Conservation (phyloP, 257 asterid genomes). For the Craterostigma plantagineum region DNA sequence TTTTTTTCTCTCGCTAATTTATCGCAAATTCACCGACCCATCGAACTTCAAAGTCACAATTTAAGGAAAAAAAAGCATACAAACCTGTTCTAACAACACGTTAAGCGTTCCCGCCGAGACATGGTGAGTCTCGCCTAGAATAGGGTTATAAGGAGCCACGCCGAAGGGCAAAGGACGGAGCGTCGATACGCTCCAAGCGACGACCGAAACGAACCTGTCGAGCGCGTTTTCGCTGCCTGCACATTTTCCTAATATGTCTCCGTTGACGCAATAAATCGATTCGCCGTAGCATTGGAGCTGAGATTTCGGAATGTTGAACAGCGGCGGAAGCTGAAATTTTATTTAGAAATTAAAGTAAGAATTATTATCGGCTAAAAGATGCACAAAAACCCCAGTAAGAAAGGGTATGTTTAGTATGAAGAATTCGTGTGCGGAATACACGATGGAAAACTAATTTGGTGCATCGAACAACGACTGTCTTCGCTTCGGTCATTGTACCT, state of each 20-base stretch:
- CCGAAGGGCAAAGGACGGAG: constrained; percentile 60
- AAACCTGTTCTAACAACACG: constrained; percentile 72
- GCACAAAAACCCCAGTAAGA: not conserved
- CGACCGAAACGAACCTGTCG: constrained; percentile 34
- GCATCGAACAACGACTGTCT: too few species aligned
- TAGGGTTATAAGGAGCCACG: constrained; percentile 71
- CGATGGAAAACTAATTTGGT: not conserved
- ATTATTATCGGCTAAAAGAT: not conserved
- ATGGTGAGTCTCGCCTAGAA: constrained; percentile 93
- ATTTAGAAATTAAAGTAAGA: not conserved
- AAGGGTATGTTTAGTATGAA: not conserved
- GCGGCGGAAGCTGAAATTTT: constrained; percentile 62
- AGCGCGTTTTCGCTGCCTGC: constrained; percentile 24
- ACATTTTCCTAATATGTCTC: constrained; percentile 39
- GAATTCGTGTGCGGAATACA: not conserved
- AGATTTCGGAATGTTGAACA: constrained; percentile 81
- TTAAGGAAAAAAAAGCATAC: not conserved
- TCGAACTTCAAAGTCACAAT: too few species aligned
- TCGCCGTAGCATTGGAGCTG: constrained; percentile 81
- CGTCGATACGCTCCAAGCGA: constrained; percentile 76
- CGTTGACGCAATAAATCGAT: constrained; percentile 30
- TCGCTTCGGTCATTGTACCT: too few species aligned
- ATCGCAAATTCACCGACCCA: too few species aligned
- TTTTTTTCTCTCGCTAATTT: too few species aligned
- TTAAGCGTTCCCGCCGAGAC: constrained; percentile 46